Percentiles rank a stretch among this genome's conserved stretches.
Evolutionary conservation across 768 basidiomycete species (phyloP).

Genomic region (Kwoniella pini): DNA sequence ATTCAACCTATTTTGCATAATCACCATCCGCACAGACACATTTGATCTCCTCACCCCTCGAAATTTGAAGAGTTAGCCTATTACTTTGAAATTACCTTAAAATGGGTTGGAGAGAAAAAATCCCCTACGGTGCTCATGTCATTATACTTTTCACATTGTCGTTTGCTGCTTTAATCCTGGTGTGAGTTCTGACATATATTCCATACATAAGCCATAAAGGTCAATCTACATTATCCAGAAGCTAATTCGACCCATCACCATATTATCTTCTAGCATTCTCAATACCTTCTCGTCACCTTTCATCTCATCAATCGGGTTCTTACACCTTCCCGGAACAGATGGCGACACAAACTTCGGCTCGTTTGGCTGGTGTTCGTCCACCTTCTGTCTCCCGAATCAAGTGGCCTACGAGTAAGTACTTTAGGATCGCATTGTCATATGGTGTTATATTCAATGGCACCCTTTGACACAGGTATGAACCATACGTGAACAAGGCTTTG

Average conservation of each 20-base stretch:
- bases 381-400: slow-evolving; percentile 39
- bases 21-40: no score
- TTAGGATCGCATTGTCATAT: background rate
- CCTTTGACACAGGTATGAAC: slow-evolving; percentile 36
- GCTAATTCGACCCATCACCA: background rate
- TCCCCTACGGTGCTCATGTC: slow-evolving; percentile 53
- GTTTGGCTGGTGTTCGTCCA: slow-evolving; percentile 50
- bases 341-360: slow-evolving; percentile 43
- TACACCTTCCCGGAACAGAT: slow-evolving; percentile 25
- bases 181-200: slow-evolving; percentile 29
- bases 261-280: slow-evolving; percentile 25
- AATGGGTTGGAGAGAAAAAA: slow-evolving; percentile 15
- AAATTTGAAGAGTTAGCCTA: no score
- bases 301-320: slow-evolving; percentile 50
- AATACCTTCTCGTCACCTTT: slow-evolving; percentile 54
- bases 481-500: slow-evolving; percentile 44
- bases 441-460: background rate
- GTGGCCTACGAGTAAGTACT: slow-evolving; percentile 50
- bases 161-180: slow-evolving; percentile 46
- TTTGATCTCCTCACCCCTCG: no score
- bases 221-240: background rate
- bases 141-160: slow-evolving; percentile 47
- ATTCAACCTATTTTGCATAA: no score
- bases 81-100: no score
- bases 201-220: background rate